Conservation (phyloP, 805 yeast species). For the Wickerhamomyces alni region DNA sequence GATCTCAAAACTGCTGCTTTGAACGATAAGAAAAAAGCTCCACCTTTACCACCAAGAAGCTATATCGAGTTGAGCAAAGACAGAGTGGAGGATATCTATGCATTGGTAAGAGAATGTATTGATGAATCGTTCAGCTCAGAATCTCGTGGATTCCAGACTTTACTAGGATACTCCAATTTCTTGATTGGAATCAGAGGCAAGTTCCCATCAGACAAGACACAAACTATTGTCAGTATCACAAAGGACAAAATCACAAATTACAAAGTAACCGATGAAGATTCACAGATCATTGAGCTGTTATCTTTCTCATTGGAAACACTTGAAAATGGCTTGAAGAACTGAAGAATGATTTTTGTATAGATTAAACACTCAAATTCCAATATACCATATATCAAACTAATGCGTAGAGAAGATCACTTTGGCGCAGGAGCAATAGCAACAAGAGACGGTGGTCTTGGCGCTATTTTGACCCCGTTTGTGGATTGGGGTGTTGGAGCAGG, state of each 20-base stretch:
- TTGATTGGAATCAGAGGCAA: conserved; percentile 30
- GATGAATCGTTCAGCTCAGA: conserved; percentile 20
- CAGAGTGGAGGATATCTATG: conserved; percentile 37
- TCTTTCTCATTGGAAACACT: conserved; percentile 3
- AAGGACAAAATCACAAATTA: conserved; percentile 14
- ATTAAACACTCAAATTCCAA: too few species aligned
- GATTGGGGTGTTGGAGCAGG: background rate
- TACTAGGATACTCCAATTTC: conserved; percentile 55
- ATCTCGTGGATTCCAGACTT: conserved; percentile 30
- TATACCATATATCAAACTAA: background rate
- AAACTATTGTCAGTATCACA: conserved; percentile 24
- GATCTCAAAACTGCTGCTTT: conserved; percentile 5
- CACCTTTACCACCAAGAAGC: conserved; percentile 36
- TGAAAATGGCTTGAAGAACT: background rate
- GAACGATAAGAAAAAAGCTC: conserved; percentile 15
- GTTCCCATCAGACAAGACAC: conserved; percentile 25
- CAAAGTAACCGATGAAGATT: conserved; percentile 8
- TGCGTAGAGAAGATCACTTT: background rate
- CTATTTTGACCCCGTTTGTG: background rate
- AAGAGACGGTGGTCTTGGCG: background rate
- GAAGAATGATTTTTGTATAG: background rate
- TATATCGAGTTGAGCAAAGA: conserved; percentile 38
- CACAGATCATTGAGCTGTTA: conserved; percentile 10
- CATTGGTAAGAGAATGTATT: conserved; percentile 33
- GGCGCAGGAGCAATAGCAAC: conserved; percentile 1